Evolutionary conservation across 768 basidiomycete species (phyloP), one percentile per base, ranked within the genome.

Genomic region (Amanita rimosa): DNA sequence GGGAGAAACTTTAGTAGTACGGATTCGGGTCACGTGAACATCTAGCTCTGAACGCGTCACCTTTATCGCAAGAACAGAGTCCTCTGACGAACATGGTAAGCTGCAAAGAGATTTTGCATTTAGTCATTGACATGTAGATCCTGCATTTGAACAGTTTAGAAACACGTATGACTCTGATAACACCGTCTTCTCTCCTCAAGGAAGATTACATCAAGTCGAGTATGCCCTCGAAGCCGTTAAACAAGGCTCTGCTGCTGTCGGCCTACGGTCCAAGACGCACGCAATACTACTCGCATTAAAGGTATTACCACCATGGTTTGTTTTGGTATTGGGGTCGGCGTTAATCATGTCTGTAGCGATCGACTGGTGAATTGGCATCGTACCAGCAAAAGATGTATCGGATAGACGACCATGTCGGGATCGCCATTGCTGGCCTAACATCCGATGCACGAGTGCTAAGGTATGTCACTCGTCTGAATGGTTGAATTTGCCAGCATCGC

Each of bases 371-470:
- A 65, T 77, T 99, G 46, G 94, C 96, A 13, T 91, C 90, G n/a
- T 98, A 98, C 74, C 96, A 99, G 64, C 94, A 98, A 72, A 98
- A 99, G 77, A 88, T 98, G 85, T 96, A 95, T 67, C 78, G 93
- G 60, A 95, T 99, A 81, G 96, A 99, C 62, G 93, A 98, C 66
- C 96, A 99, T 69, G 83, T 96, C 57, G 96, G 96, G n/a, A 92
- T 99, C 60, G 95, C 94, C 43, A 98, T 99, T 63, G 96, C 96
- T 44, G 96, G 96, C n/a, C 71, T 99, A 53, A 99, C 96, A 7
- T 93, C 89, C 40, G 96, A 99, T 71, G 96, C 96, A 38, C 86
- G 96, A 63, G 96, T 98, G 1, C 67, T 99, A 57, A 95, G 91
- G 94, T 93, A 55, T 52, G 74, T 64, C 2, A 4, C 26, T 9